Evolutionary conservation across 2,329 filamentous ascomycete genomes (phyloP).

Genomic region (Fusarium sp.): DNA sequence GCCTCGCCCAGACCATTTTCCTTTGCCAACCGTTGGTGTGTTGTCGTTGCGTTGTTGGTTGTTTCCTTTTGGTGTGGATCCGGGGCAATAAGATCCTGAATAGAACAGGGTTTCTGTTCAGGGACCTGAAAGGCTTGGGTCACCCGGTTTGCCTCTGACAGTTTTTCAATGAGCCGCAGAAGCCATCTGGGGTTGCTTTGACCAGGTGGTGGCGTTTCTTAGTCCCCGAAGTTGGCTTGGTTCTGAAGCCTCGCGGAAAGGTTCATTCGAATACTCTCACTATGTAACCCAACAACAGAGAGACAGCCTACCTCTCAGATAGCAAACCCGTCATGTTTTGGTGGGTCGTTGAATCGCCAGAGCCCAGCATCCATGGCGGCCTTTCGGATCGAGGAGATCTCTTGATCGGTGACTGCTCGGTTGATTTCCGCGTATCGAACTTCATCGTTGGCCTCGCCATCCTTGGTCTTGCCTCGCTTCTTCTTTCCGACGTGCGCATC

Average conservation of each 20-base stretch:
- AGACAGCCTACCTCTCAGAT: slow-evolving; percentile 48
- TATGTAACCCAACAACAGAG: slow-evolving; percentile 20
- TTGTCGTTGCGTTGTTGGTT: slow-evolving; percentile 13
- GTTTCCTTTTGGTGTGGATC: slow-evolving; percentile 25
- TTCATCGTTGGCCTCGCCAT: slow-evolving; percentile 57
- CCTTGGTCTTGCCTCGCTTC: slow-evolving; percentile 46
- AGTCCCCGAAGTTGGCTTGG: slow-evolving; percentile 27
- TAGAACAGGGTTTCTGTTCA: slow-evolving; percentile 6
- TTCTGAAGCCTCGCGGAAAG: slow-evolving; percentile 15
- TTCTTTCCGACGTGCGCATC: slow-evolving; percentile 83
- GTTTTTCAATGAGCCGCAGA: slow-evolving; percentile 13
- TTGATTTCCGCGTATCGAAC: slow-evolving; percentile 83
- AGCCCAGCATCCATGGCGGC: slow-evolving; percentile 78
- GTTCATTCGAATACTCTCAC: not conserved
- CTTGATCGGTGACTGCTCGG: slow-evolving; percentile 65
- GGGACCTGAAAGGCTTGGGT: slow-evolving; percentile 17
- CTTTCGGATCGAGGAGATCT: slow-evolving; percentile 72
- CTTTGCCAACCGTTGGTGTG: slow-evolving; percentile 9
- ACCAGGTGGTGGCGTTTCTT: slow-evolving; percentile 26
- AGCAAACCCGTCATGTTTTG: slow-evolving; percentile 62
- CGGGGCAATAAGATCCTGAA: slow-evolving; percentile 3
- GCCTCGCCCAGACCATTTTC: not conserved
- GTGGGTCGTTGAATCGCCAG: slow-evolving; percentile 81
- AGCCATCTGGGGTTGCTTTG: slow-evolving; percentile 15
- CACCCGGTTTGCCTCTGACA: not conserved